Base-by-base conservation (phyloP, 1,284 basidiomycete species). In the Coniophora puteana region DNA sequence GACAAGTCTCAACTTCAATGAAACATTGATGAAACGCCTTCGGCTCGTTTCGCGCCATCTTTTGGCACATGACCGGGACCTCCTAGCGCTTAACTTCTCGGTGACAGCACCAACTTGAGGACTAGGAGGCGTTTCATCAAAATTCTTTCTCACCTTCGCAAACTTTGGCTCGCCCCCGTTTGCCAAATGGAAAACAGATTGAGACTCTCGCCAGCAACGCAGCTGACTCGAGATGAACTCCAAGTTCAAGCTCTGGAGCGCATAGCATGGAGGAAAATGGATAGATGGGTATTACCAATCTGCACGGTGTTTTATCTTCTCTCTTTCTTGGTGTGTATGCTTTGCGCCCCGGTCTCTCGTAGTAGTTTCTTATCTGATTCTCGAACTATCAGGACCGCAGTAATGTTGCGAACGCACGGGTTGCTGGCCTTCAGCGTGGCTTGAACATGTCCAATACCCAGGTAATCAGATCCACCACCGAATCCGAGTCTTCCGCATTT, bases 391-490 rank as follows among this genome's bases (percentile, higher is more conserved):
- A 58, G 54, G 54, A 56, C 40, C 52, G 71, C 22, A 73, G 72
- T 12, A 80, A 80, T 47, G 62, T 81, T 25, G 71, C 72, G 8
- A 81, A 82, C 49, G 80, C 80, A 23, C 67, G 72, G 2, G 66
- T 80, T 2, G 79, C 79, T 7, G 79, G 79, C 5, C 55, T 83
- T 22, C 71, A 76, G 50, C 71, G 61, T 29, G 68, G 73, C 33
- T 62, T 83, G 27, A 48, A 65, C n/a, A 67, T 83, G 59, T 65
- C 69, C 3, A 71, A 76, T 33, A 54, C 68, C 25, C 67, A 76
- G 62, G 61, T 59, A 45, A 8, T 48, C 7, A 14, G 6, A 18
- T 8, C 8, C 11, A 21, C 24, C n/a, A 4, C 11, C n/a, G 10
- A 20, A 43, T 25, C 18, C 4, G 5, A 17, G 5, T 20, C 21